These are phyloP conservation scores for Populus nigra DNA, from an alignment of 345 rosid species.

Conservation along the genomic window DNA sequence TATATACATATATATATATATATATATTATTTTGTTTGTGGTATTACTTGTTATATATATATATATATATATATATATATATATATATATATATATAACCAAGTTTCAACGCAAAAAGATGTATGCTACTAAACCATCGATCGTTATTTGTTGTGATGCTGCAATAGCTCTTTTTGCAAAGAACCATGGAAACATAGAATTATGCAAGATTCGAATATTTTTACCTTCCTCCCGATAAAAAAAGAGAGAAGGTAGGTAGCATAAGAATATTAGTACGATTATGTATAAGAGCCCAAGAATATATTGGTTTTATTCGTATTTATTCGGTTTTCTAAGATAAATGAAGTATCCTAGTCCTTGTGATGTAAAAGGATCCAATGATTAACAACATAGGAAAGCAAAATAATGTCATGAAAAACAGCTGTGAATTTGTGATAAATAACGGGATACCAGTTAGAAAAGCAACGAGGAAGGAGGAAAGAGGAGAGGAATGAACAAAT, in stretches of 20 bases:
- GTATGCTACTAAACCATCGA: no score
- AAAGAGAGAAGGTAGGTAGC: neutral
- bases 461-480: neutral
- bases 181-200: neutral
- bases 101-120: no score
- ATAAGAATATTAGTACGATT: neutral
- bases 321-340: neutral
- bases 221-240: neutral
- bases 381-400: constrained; percentile 11
- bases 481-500: no score
- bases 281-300: neutral
- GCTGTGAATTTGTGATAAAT: constrained; percentile 2
- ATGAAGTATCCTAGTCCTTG: neutral
- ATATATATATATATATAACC: no score
- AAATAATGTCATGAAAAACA: neutral
- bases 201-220: neutral
- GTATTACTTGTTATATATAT: no score
- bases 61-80: no score
- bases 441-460: neutral
- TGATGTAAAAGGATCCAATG: constrained; percentile 7
- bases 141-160: neutral
- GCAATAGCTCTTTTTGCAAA: neutral
- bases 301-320: neutral
- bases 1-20: no score
- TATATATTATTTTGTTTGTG: no score